Percentiles rank a stretch among this genome's conserved stretches.
Evolutionary conservation across 2,329 filamentous ascomycete genomes (phyloP).

Genomic region (Arthrinium phaeospermum): DNA sequence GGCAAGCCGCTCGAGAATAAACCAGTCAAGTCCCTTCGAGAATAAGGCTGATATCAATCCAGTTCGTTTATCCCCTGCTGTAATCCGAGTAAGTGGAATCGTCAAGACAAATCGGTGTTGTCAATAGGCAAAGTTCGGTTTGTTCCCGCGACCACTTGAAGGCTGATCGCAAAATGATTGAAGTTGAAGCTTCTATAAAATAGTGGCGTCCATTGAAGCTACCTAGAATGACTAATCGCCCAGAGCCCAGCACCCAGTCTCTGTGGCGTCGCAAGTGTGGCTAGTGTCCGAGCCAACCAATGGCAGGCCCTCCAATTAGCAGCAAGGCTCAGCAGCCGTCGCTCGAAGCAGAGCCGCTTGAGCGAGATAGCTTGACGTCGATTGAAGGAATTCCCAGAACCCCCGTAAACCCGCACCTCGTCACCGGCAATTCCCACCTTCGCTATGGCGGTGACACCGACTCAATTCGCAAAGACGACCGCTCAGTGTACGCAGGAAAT

Average conservation of each 20-base stretch:
- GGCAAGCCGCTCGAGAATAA: too few relatives aligned
- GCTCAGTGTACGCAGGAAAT: constrained; percentile 69
- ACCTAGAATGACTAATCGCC: background rate
- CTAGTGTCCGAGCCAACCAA: constrained; percentile 27
- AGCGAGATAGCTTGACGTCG: constrained; percentile 37
- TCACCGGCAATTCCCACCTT: constrained; percentile 27
- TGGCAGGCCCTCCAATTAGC: constrained; percentile 26
- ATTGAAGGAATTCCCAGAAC: constrained; percentile 22
- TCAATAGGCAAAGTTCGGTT: too few relatives aligned
- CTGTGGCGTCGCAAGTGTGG: background rate
- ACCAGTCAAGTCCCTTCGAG: too few relatives aligned
- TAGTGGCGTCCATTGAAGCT: background rate
- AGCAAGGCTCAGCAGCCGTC: constrained; percentile 22
- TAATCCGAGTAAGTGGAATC: too few relatives aligned
- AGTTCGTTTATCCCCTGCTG: too few relatives aligned
- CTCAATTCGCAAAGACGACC: constrained; percentile 84
- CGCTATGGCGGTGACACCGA: constrained; percentile 88
- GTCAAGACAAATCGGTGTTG: too few relatives aligned
- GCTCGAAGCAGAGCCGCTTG: constrained; percentile 5
- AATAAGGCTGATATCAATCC: too few relatives aligned
- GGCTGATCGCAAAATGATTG: constrained; percentile 8
- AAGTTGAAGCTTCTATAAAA: constrained; percentile 14
- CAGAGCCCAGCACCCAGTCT: background rate
- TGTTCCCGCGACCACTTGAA: too few relatives aligned
- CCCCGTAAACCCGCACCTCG: constrained; percentile 2